Conservation (phyloP, 345 rosid genomes). For the Gossypioides kirkii region DNA sequence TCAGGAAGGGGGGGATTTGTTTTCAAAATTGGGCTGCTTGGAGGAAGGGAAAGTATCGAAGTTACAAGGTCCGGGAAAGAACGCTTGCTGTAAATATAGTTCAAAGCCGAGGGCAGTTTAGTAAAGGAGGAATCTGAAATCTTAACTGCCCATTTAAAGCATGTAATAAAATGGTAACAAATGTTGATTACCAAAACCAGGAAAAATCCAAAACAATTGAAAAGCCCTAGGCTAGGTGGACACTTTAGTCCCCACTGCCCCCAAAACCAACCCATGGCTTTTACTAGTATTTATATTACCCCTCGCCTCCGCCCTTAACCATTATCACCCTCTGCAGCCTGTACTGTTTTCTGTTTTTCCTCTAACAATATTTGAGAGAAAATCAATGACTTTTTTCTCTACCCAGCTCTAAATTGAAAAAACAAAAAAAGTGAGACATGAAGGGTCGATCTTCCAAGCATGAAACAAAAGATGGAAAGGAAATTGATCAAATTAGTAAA, state of each 20-base stretch:
- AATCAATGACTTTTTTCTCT: slow-evolving; percentile 33
- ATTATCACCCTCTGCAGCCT: slow-evolving; percentile 42
- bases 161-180: slow-evolving; percentile 31
- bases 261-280: too few relatives aligned
- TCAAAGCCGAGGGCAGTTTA: slow-evolving; percentile 22
- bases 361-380: slow-evolving; percentile 25
- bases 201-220: slow-evolving; percentile 50
- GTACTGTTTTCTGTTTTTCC: slow-evolving; percentile 34
- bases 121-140: slow-evolving; percentile 16
- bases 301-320: slow-evolving; percentile 31
- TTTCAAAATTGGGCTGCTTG: too few relatives aligned
- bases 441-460: slow-evolving; percentile 45
- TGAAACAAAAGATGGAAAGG: slow-evolving; percentile 32
- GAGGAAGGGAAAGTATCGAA: too few relatives aligned
- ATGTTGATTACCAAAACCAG: slow-evolving; percentile 39
- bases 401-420: slow-evolving; percentile 17
- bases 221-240: slow-evolving; percentile 24
- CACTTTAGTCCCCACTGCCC: too few relatives aligned
- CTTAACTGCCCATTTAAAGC: slow-evolving; percentile 35
- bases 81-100: slow-evolving; percentile 17
- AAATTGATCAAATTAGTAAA: slow-evolving; percentile 30
- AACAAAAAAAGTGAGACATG: slow-evolving; percentile 24
- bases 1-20: too few relatives aligned
- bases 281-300: slow-evolving; percentile 50
- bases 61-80: neutral